Evolutionary conservation across 345 rosid genomes (phyloP).

Genomic region (Euphorbia peplus): DNA sequence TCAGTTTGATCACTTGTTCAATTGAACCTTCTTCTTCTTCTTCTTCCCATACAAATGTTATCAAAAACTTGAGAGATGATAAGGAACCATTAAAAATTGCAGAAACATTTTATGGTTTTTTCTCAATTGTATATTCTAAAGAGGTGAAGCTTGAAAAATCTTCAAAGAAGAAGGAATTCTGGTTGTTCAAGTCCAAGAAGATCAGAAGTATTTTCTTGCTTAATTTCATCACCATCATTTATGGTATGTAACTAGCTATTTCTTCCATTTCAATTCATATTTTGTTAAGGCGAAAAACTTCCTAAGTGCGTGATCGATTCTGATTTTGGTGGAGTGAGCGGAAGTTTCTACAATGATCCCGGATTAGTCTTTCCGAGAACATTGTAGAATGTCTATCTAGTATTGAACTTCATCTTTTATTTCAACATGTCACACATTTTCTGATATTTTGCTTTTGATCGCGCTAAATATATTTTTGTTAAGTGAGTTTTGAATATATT

Average conservation of each 20-base stretch:
- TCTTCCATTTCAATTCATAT: neutral
- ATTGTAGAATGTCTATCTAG: too few species aligned
- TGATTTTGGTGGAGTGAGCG: too few species aligned
- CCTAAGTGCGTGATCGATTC: neutral
- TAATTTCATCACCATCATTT: slow-evolving; percentile 28
- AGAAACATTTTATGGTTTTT: slow-evolving; percentile 8
- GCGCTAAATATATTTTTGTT: too few species aligned
- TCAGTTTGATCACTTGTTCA: slow-evolving; percentile 9
- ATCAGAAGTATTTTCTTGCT: slow-evolving; percentile 24
- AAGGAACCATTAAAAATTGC: slow-evolving; percentile 7
- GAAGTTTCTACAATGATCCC: too few species aligned
- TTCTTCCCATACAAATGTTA: neutral
- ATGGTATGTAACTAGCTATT: slow-evolving; percentile 18
- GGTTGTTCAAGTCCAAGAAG: slow-evolving; percentile 20
- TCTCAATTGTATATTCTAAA: slow-evolving; percentile 5
- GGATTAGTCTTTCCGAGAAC: too few species aligned
- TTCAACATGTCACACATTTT: too few species aligned
- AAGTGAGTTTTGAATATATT: too few species aligned
- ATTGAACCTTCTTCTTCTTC: slow-evolving; percentile 11
- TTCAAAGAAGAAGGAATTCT: neutral
- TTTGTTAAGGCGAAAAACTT: neutral
- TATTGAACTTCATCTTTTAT: too few species aligned
- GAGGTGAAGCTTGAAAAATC: neutral
- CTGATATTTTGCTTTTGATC: too few species aligned
- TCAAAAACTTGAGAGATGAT: neutral